These are phyloP conservation scores for Annulohypoxylon maeteangense DNA, from an alignment of 495 filamentous ascomycete species.

Conservation along the genomic window DNA sequence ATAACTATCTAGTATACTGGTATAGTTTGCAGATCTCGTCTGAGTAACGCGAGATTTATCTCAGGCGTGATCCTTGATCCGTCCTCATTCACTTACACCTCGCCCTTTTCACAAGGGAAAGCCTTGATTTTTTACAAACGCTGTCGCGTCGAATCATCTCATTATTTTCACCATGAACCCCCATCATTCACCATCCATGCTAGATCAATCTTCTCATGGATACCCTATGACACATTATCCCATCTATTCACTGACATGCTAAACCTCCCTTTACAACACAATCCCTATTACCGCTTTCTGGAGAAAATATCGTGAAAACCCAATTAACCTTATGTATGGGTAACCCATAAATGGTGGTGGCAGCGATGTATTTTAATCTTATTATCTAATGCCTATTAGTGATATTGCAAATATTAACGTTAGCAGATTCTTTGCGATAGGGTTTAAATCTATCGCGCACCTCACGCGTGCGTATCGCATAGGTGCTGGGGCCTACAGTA, in stretches of 20 bases:
- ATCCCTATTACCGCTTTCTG: background rate
- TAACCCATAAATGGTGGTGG: constrained; percentile 18
- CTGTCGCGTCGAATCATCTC: background rate
- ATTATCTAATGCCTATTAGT: background rate
- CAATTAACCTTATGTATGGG: background rate
- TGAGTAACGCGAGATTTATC: constrained; percentile 26
- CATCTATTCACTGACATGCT: background rate
- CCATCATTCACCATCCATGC: constrained; percentile 13
- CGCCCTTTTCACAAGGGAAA: constrained; percentile 10
- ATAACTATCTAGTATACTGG: background rate
- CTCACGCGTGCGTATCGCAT: constrained; percentile 18
- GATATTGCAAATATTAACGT: constrained; percentile 18
- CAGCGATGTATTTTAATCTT: constrained; percentile 26
- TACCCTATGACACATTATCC: background rate
- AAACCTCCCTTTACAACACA: background rate
- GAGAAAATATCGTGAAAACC: background rate
- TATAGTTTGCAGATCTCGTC: constrained; percentile 16
- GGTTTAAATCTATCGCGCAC: constrained; percentile 8
- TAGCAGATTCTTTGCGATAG: constrained; percentile 18
- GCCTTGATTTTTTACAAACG: constrained; percentile 5
- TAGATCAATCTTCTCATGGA: constrained; percentile 16
- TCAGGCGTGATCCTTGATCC: background rate
- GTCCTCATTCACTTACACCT: constrained; percentile 20
- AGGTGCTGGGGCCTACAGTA: constrained; percentile 31
- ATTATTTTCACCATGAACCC: constrained; percentile 6